Conservation (phyloP, 192 early-diverging fungal genomes). For the Paraglomus brasilianum region DNA sequence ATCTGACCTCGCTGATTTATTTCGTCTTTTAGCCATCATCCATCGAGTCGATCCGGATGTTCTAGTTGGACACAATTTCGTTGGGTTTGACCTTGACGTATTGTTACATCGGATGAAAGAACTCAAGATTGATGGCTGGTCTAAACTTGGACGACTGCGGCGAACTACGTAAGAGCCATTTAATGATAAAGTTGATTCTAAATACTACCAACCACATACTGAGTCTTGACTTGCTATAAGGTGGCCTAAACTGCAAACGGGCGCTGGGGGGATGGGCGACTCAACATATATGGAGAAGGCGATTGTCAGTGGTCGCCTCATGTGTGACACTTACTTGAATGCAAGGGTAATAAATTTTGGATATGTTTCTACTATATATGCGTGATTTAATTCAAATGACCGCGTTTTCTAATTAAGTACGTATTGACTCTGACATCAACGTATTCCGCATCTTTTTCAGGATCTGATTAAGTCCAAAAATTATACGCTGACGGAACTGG, state of each 20-base stretch:
- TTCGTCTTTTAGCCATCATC: slow-evolving; percentile 55
- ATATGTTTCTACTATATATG: too few species aligned
- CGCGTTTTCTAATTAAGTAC: background rate
- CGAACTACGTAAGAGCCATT: slow-evolving; percentile 56
- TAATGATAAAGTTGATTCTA: background rate
- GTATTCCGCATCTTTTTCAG: slow-evolving; percentile 32
- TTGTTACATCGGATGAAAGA: slow-evolving; percentile 90
- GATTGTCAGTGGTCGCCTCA: slow-evolving; percentile 79
- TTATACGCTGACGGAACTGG: slow-evolving; percentile 78
- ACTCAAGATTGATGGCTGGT: slow-evolving; percentile 80
- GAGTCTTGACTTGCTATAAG: slow-evolving; percentile 32
- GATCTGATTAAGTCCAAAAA: slow-evolving; percentile 84
- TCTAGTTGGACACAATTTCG: slow-evolving; percentile 94
- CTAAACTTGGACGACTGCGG: slow-evolving; percentile 80
- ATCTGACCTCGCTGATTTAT: slow-evolving; percentile 1
- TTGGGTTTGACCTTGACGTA: slow-evolving; percentile 92
- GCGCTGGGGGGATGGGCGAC: slow-evolving; percentile 79
- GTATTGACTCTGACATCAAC: background rate
- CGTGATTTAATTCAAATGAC: too few species aligned
- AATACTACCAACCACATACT: too few species aligned
- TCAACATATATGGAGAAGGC: slow-evolving; percentile 73
- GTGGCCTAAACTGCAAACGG: slow-evolving; percentile 82
- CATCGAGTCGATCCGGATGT: slow-evolving; percentile 86
- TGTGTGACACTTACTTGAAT: slow-evolving; percentile 91
- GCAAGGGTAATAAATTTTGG: slow-evolving; percentile 41